Conservation (phyloP, 78 protist species). For the Dictyostelium brefeldianum region DNA sequence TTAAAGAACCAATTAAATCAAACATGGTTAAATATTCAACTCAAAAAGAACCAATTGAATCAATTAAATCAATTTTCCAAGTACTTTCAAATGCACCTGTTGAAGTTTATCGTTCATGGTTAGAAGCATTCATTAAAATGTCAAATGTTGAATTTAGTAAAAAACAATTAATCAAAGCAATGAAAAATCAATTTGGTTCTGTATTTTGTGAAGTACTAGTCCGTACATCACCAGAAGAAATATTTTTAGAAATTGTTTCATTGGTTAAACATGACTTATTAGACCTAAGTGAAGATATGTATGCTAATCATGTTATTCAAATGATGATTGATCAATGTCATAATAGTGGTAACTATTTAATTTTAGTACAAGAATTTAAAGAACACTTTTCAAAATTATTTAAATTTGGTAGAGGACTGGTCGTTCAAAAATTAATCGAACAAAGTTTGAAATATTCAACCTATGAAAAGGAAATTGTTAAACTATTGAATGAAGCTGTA, state of each 20-base stretch:
- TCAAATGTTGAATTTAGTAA: not conserved
- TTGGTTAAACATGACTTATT: conserved; percentile 8
- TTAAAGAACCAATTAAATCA: not conserved
- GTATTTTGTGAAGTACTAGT: not conserved
- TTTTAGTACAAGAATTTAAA: conserved; percentile 18
- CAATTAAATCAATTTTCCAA: conserved; percentile 11
- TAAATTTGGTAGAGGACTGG: conserved; percentile 34
- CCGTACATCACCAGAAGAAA: not conserved
- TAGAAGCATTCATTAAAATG: conserved; percentile 10
- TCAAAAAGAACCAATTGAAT: conserved; percentile 28
- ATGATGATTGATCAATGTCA: conserved; percentile 14
- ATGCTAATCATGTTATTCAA: conserved; percentile 40
- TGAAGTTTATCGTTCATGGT: conserved; percentile 15
- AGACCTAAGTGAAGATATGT: conserved; percentile 5
- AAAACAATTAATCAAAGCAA: not conserved
- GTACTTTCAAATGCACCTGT: not conserved
- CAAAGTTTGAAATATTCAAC: not conserved
- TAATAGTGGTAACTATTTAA: not conserved
- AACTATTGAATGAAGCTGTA: not conserved
- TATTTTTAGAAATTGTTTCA: not conserved
- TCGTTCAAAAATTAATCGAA: conserved; percentile 53
- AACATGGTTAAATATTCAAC: not conserved
- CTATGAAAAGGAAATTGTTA: conserved; percentile 22
- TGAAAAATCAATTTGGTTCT: conserved; percentile 14
- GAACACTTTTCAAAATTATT: not conserved